These are phyloP conservation scores for Lophium mytilinum DNA, from an alignment of 495 filamentous ascomycete species.

Conservation along the genomic window DNA sequence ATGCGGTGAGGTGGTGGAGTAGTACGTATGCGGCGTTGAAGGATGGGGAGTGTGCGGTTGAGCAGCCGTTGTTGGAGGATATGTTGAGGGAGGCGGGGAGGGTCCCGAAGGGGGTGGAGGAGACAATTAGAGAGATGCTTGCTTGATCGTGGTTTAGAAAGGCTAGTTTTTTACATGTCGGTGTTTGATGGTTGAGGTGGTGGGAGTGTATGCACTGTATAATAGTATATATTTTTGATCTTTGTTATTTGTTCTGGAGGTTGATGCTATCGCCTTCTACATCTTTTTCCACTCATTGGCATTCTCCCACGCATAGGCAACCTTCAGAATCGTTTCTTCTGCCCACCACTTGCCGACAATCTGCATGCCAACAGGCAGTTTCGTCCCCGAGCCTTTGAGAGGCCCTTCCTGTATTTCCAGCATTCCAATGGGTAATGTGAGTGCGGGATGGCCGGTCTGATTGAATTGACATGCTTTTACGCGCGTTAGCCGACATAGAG, in stretches of 20 bases:
- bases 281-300: constrained; percentile 39
- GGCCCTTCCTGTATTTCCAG: constrained; percentile 24
- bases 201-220: too few species aligned
- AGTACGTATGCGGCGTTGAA: constrained; percentile 39
- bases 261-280: too few species aligned
- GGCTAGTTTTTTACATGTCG: too few species aligned
- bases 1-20: constrained; percentile 39
- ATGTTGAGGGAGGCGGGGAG: constrained; percentile 32
- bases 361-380: constrained; percentile 51
- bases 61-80: constrained; percentile 35
- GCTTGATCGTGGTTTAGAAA: too few species aligned
- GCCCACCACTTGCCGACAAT: constrained; percentile 46
- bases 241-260: too few species aligned
- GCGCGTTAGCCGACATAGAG: too few species aligned
- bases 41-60: constrained; percentile 37
- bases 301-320: constrained; percentile 46
- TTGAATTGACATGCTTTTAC: constrained; percentile 42
- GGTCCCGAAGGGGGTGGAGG: constrained; percentile 31
- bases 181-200: too few species aligned
- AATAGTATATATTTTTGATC: too few species aligned
- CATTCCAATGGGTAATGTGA: constrained; percentile 49
- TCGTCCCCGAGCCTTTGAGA: constrained; percentile 32
- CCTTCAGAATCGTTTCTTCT: constrained; percentile 42
- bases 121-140: constrained; percentile 25
- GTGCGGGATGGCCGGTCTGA: constrained; percentile 49